These are phyloP conservation scores for Melastoma candidum DNA, from an alignment of 441 rosid species.

Conservation along the genomic window DNA sequence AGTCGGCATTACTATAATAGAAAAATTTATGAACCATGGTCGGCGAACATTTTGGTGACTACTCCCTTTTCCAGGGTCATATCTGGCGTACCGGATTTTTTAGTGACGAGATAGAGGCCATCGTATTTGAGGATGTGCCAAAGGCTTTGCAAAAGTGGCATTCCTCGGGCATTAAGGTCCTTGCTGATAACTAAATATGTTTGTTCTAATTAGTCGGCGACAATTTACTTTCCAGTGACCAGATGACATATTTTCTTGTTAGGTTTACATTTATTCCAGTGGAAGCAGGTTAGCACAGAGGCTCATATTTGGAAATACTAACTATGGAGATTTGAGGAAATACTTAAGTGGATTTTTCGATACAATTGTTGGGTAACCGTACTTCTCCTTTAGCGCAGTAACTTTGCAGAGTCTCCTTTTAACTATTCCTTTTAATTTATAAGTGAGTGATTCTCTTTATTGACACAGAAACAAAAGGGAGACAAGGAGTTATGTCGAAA, in stretches of 20 bases:
- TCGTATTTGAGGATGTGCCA: conserved; percentile 19
- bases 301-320: conserved; percentile 22
- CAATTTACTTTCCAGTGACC: too few species aligned
- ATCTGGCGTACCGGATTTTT: background rate
- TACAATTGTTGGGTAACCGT: conserved; percentile 16
- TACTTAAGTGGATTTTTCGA: conserved; percentile 26
- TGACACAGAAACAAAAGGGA: conserved; percentile 15
- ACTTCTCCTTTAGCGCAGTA: background rate
- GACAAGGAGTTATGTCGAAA: conserved; percentile 17
- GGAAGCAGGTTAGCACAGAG: conserved; percentile 19
- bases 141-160: conserved; percentile 22
- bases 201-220: background rate
- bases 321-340: conserved; percentile 21
- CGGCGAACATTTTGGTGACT: conserved; percentile 12
- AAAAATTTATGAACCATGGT: too few species aligned
- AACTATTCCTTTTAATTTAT: background rate
- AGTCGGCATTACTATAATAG: conserved; percentile 28
- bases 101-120: conserved; percentile 13
- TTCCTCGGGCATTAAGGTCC: conserved; percentile 18
- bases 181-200: background rate
- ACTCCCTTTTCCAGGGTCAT: background rate
- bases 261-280: conserved; percentile 25
- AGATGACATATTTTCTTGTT: background rate
- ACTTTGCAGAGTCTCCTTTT: background rate
- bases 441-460: background rate